Percentiles rank a stretch among this genome's conserved stretches.
Conservation (phyloP, 202 grass and related monocot species). For the Zizania palustris region DNA sequence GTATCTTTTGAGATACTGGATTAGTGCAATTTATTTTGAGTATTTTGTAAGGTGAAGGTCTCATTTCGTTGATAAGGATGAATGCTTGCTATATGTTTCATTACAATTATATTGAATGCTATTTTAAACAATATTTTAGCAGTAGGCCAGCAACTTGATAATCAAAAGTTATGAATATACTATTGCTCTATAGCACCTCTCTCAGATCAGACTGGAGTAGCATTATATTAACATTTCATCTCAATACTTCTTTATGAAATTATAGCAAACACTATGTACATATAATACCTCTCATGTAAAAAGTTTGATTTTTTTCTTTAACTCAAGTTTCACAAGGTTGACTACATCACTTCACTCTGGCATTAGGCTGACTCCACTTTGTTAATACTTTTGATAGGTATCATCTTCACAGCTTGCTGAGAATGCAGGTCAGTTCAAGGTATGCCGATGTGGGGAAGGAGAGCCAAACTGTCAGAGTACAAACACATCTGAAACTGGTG, state of each 20-base stretch:
- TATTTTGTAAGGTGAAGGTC: not conserved
- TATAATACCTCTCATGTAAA: slow-evolving; percentile 31
- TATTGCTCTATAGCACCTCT: slow-evolving; percentile 18
- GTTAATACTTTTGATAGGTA: slow-evolving; percentile 56
- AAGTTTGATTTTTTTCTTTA: not conserved
- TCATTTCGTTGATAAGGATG: slow-evolving; percentile 28
- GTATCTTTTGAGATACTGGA: slow-evolving; percentile 16
- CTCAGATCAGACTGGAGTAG: not conserved
- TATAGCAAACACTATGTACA: slow-evolving; percentile 24
- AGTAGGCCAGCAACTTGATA: not conserved
- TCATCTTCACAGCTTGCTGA: slow-evolving; percentile 63
- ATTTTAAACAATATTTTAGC: slow-evolving; percentile 23
- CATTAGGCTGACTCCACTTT: slow-evolving; percentile 37
- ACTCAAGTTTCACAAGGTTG: slow-evolving; percentile 12
- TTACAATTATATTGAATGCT: not conserved
- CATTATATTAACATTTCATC: slow-evolving; percentile 13
- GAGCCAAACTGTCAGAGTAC: slow-evolving; percentile 64
- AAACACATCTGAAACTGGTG: slow-evolving; percentile 61
- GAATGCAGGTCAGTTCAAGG: slow-evolving; percentile 60
- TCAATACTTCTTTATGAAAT: slow-evolving; percentile 14
- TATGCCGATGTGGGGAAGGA: slow-evolving; percentile 71
- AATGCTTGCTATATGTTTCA: not conserved
- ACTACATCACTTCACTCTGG: slow-evolving; percentile 6
- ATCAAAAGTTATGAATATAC: slow-evolving; percentile 8
- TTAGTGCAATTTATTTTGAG: slow-evolving; percentile 34